Percentiles rank a stretch among this genome's conserved stretches.
Conservation (phyloP, 2,329 filamentous ascomycete species). For the Endocalyx cinctus region DNA sequence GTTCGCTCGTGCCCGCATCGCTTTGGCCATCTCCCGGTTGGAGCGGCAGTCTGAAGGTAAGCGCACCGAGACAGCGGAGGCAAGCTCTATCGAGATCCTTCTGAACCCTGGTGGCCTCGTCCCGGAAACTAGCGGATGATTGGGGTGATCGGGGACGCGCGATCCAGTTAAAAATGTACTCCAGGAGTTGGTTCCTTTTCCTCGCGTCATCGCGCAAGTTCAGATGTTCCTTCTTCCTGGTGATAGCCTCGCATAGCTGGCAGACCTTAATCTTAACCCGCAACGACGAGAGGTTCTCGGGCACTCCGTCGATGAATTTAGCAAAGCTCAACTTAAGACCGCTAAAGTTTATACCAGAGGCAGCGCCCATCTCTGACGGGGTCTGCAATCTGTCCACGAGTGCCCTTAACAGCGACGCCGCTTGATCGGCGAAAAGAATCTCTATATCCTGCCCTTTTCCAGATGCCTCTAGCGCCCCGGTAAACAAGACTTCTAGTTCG, state of each 20-base stretch:
- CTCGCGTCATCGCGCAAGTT: slow-evolving; percentile 65
- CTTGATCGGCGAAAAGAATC: slow-evolving; percentile 63
- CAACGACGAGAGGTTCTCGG: slow-evolving; percentile 51
- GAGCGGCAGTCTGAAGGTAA: slow-evolving; percentile 62
- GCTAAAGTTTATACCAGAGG: slow-evolving; percentile 60
- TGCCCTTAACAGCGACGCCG: slow-evolving; percentile 57
- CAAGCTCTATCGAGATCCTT: slow-evolving; percentile 63
- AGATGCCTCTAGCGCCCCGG: slow-evolving; percentile 47
- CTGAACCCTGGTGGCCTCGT: slow-evolving; percentile 55
- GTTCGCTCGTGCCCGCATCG: slow-evolving; percentile 62
- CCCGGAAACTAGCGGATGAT: slow-evolving; percentile 38
- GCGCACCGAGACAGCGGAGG: slow-evolving; percentile 58
- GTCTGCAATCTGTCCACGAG: slow-evolving; percentile 62
- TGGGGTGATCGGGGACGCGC: slow-evolving; percentile 52
- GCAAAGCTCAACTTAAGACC: slow-evolving; percentile 61
- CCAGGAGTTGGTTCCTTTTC: slow-evolving; percentile 63
- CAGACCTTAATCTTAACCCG: slow-evolving; percentile 67
- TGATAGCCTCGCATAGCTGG: slow-evolving; percentile 61
- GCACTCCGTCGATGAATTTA: slow-evolving; percentile 57
- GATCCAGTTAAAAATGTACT: slow-evolving; percentile 66
- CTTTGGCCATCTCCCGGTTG: slow-evolving; percentile 62
- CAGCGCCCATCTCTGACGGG: slow-evolving; percentile 56
- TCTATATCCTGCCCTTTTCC: slow-evolving; percentile 54
- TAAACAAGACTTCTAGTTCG: slow-evolving; percentile 60
- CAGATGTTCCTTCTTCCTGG: slow-evolving; percentile 62